phyloP scores from a whole-genome alignment of 805 yeast species.

The Candida tallmaniae region DNA sequence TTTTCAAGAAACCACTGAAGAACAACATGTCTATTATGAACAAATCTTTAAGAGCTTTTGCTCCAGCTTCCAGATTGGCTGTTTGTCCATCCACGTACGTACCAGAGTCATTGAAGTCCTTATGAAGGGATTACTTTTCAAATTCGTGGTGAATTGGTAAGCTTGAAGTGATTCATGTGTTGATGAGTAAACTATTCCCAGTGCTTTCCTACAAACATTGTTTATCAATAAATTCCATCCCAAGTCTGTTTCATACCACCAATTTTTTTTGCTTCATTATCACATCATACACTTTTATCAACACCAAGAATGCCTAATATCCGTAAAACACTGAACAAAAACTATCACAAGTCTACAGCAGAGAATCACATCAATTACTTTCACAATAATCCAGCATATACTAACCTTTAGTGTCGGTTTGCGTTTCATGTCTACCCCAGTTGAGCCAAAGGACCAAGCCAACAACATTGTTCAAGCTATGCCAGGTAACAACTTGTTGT shows the following conservation, averaged over 20 bases:
- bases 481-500: conserved; percentile 83
- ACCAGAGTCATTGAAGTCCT: too few species aligned
- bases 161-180: background rate
- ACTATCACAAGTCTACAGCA: background rate
- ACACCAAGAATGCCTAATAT: background rate
- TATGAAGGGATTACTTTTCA: too few species aligned
- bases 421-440: conserved; percentile 64
- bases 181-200: background rate
- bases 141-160: background rate
- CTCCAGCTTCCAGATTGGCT: conserved; percentile 35
- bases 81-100: conserved; percentile 44
- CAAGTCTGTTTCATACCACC: too few species aligned
- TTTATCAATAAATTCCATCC: too few species aligned
- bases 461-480: conserved; percentile 82
- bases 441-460: conserved; percentile 90
- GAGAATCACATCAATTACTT: background rate
- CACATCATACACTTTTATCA: background rate
- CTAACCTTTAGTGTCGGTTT: conserved; percentile 51
- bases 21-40: conserved; percentile 35
- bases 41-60: conserved; percentile 42
- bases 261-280: background rate
- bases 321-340: background rate
- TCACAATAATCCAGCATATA: conserved; percentile 11
- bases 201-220: background rate
- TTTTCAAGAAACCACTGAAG: conserved; percentile 8